Conservation (phyloP, 2,329 filamentous ascomycete species). For the Reticulascus tulasneorum region DNA sequence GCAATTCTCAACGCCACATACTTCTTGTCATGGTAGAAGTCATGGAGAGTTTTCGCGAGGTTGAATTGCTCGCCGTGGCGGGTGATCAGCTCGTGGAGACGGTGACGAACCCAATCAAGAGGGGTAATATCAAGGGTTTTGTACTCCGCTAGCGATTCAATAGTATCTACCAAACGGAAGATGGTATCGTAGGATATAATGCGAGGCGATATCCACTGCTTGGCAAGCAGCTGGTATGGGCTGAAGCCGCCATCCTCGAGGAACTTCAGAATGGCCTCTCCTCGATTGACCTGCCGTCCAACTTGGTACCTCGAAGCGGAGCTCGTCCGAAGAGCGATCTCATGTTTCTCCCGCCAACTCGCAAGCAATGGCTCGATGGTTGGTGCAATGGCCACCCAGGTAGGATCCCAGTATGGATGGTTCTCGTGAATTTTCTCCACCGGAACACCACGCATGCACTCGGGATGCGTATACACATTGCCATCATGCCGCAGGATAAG, state of each 20-base stretch:
- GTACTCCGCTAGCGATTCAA: conserved; percentile 51
- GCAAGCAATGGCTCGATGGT: conserved; percentile 39
- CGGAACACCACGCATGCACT: conserved; percentile 50
- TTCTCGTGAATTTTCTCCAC: conserved; percentile 44
- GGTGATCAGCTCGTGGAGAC: conserved; percentile 45
- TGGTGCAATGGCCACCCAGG: conserved; percentile 44
- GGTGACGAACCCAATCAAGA: conserved; percentile 54
- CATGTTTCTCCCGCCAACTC: conserved; percentile 45
- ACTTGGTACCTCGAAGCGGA: conserved; percentile 52
- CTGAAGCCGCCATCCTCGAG: conserved; percentile 47
- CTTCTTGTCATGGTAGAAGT: conserved; percentile 55
- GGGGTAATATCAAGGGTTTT: conserved; percentile 45
- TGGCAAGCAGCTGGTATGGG: conserved; percentile 53
- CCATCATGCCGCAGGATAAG: conserved; percentile 47
- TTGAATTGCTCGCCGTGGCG: conserved; percentile 44
- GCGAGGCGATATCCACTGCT: conserved; percentile 42
- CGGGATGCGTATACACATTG: conserved; percentile 43
- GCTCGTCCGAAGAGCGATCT: conserved; percentile 28
- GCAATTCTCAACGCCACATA: conserved; percentile 44
- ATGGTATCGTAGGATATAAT: conserved; percentile 53
- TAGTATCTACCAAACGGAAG: conserved; percentile 50
- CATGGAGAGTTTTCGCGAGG: conserved; percentile 45
- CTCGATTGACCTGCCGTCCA: conserved; percentile 53
- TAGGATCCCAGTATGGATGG: conserved; percentile 53
- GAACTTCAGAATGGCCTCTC: conserved; percentile 48